These are phyloP conservation scores for Sugiyamaella americana DNA, from an alignment of 805 yeast species.

Conservation along the genomic window DNA sequence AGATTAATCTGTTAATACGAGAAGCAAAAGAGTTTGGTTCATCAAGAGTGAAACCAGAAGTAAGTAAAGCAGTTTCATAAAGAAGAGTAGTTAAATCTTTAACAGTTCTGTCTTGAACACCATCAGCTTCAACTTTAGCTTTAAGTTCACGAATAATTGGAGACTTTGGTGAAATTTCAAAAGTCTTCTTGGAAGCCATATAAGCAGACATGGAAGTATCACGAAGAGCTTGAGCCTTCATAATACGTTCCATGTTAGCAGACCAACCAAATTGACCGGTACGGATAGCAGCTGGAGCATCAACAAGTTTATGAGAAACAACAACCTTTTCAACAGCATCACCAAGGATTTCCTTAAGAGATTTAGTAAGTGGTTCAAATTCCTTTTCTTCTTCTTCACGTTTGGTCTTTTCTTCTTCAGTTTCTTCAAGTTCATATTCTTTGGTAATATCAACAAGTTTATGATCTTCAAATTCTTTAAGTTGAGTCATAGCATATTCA, in stretches of 20 bases:
- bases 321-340: conserved; percentile 99
- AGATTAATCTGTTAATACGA: conserved; percentile 96
- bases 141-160: conserved; percentile 92
- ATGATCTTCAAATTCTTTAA: conserved; percentile 99
- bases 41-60: conserved; percentile 98
- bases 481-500: conserved; percentile 98
- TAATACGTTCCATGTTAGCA: conserved; percentile 99
- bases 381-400: conserved; percentile 92
- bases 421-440: conserved; percentile 94
- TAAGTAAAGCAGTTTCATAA: conserved; percentile 95
- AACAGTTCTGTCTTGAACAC: conserved; percentile 97
- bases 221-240: conserved; percentile 99
- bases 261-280: conserved; percentile 99
- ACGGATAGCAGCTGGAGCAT: conserved; percentile 99
- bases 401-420: conserved; percentile 92
- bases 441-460: conserved; percentile 97
- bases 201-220: conserved; percentile 98
- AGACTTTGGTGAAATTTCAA: conserved; percentile 96
- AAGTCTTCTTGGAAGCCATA: conserved; percentile 99
- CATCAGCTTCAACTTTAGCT: conserved; percentile 93
- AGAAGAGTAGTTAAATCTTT: conserved; percentile 93
- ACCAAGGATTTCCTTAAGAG: conserved; percentile 94
- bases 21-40: conserved; percentile 97
- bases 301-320: conserved; percentile 94
- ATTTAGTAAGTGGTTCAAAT: conserved; percentile 89